Percentiles rank a stretch among this genome's conserved stretches.
Evolutionary conservation across 75 land plant genomes (phyloP).

Genomic region (Picea glauca): DNA sequence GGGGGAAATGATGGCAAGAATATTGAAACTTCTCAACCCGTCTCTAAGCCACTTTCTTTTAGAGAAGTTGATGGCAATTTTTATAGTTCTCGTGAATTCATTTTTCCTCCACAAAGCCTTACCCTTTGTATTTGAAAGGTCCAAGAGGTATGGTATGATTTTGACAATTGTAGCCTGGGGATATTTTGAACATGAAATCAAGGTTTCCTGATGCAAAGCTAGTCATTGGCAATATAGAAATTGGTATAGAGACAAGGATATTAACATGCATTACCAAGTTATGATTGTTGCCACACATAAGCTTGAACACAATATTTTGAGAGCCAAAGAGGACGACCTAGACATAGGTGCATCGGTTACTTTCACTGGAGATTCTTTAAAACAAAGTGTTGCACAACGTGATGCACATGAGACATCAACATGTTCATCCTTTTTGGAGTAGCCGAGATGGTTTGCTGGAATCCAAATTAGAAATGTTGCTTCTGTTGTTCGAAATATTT

Average conservation of each 20-base stretch:
- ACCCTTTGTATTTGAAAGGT: too few species aligned
- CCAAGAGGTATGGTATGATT: too few species aligned
- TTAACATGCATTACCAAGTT: too few species aligned
- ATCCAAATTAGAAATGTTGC: constrained; percentile 89
- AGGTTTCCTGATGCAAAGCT: constrained; percentile 32
- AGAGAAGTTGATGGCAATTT: constrained; percentile 47
- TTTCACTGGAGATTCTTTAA: constrained; percentile 48
- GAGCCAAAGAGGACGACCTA: constrained; percentile 53
- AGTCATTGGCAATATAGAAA: constrained; percentile 5
- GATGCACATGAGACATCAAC: constrained; percentile 1
- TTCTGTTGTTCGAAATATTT: constrained; percentile 96
- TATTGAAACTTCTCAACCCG: background rate
- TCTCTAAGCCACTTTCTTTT: constrained; percentile 25
- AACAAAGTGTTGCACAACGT: constrained; percentile 32
- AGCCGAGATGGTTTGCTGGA: constrained; percentile 96
- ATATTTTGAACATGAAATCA: too few species aligned
- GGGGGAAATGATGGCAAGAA: background rate
- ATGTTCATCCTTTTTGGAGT: constrained; percentile 72
- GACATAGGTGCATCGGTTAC: constrained; percentile 72
- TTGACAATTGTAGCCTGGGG: too few species aligned
- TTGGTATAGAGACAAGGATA: too few species aligned
- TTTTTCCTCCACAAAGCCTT: constrained; percentile 35
- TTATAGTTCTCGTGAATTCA: constrained; percentile 64
- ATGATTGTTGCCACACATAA: too few species aligned
- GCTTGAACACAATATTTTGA: constrained; percentile 46